Conservation (phyloP, 2,329 filamentous ascomycete species). For the Lojkania enalia region DNA sequence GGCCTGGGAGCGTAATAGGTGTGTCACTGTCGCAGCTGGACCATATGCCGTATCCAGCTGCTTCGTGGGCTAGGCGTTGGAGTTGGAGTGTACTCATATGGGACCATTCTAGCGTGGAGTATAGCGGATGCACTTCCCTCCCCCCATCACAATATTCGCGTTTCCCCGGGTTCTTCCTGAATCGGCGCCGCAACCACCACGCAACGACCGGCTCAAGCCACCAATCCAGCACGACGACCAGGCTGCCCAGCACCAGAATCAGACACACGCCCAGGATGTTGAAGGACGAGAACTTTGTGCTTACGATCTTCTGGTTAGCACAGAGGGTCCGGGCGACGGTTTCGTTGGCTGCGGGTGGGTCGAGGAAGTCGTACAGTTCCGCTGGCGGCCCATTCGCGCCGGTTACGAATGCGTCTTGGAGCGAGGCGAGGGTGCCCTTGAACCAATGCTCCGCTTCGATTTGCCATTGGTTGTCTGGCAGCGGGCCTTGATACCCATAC, state of each 20-base stretch:
- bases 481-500: slow-evolving; percentile 10
- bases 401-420: slow-evolving; percentile 13
- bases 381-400: slow-evolving; percentile 5
- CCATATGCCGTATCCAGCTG: slow-evolving; percentile 11
- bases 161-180: background rate
- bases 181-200: slow-evolving; percentile 1
- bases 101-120: slow-evolving; percentile 12
- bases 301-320: slow-evolving; percentile 20
- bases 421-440: slow-evolving; percentile 11
- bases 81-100: slow-evolving; percentile 10
- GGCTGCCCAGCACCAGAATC: slow-evolving; percentile 9
- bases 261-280: slow-evolving; percentile 17
- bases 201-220: slow-evolving; percentile 5
- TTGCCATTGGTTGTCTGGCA: slow-evolving; percentile 24
- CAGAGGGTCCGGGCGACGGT: slow-evolving; percentile 9
- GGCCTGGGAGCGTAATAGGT: slow-evolving; percentile 12
- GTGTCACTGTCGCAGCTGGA: slow-evolving; percentile 8
- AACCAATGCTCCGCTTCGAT: slow-evolving; percentile 16
- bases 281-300: slow-evolving; percentile 12
- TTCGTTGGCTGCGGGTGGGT: background rate
- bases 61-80: slow-evolving; percentile 15
- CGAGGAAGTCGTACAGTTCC: slow-evolving; percentile 1
- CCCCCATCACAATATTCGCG: background rate
- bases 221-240: slow-evolving; percentile 8
- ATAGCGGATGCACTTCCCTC: slow-evolving; percentile 2